Percentiles rank a stretch among this genome's conserved stretches.
Evolutionary conservation across 2,329 filamentous ascomycete genomes (phyloP).

Genomic region (Cordyceps pruinosa): DNA sequence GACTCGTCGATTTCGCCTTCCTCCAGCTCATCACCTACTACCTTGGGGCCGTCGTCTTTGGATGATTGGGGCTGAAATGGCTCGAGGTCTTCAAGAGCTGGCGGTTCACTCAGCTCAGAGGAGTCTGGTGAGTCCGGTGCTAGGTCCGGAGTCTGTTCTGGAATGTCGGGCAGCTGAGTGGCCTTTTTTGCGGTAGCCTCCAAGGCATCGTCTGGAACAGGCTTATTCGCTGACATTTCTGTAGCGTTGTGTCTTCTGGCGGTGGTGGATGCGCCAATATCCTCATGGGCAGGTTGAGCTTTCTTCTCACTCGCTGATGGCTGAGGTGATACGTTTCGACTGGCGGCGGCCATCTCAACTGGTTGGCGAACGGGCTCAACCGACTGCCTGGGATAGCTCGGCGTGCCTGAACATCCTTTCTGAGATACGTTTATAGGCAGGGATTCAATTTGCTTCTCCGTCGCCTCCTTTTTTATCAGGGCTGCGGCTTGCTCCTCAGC

Average conservation of each 20-base stretch:
- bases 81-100: not conserved
- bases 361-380: no score
- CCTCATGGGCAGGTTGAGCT: no score
- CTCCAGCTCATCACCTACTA: not conserved
- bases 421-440: no score
- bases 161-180: not conserved
- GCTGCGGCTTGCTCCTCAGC: no score
- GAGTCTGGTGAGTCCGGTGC: not conserved
- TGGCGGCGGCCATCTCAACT: not conserved
- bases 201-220: no score
- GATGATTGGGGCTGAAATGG: not conserved
- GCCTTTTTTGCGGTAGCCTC: no score
- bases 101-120: not conserved
- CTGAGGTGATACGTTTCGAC: not conserved
- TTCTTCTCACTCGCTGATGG: no score
- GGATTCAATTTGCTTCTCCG: not conserved
- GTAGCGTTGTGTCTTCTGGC: not conserved
- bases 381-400: not conserved
- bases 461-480: not conserved
- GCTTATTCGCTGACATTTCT: no score
- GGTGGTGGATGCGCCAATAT: no score
- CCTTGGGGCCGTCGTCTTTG: not conserved
- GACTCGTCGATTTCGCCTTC: slow-evolving; percentile 6
- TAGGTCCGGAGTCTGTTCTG: not conserved
- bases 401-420: not conserved